Evolutionary conservation across 2,329 filamentous ascomycete genomes (phyloP).

Genomic region (Trichoderma breve): DNA sequence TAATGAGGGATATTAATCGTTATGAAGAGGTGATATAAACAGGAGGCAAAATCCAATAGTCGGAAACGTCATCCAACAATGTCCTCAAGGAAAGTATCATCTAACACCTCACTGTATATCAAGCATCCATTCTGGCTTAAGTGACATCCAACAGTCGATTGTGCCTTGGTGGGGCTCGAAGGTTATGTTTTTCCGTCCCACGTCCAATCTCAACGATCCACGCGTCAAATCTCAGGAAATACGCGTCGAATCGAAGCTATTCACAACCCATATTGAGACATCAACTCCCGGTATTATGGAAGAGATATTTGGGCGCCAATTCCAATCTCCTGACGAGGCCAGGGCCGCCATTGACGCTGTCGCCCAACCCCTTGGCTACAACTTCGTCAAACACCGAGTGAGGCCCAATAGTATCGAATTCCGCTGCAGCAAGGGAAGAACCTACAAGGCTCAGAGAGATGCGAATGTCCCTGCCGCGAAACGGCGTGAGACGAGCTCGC

Average conservation of each 20-base stretch:
- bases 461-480: not conserved
- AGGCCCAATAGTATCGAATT: not conserved
- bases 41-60: too few species aligned
- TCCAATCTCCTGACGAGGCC: not conserved
- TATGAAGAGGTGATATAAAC: too few species aligned
- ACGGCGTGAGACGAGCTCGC: not conserved
- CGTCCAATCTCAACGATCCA: too few species aligned
- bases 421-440: not conserved
- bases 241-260: not conserved
- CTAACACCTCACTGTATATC: too few species aligned
- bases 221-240: not conserved
- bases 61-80: too few species aligned
- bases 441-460: not conserved
- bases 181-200: too few species aligned
- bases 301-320: not conserved
- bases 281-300: not conserved
- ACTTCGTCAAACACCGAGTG: not conserved
- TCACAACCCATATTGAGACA: not conserved
- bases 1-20: too few species aligned
- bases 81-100: too few species aligned
- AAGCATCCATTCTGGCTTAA: too few species aligned
- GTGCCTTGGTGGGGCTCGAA: too few species aligned
- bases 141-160: too few species aligned
- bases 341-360: not conserved
- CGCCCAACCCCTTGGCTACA: not conserved